A percentile compares a stretch with the other conserved stretches of the same genome.
Evolutionary conservation across 306 rosid genomes (phyloP).

Genomic region (Vigna angularis): DNA sequence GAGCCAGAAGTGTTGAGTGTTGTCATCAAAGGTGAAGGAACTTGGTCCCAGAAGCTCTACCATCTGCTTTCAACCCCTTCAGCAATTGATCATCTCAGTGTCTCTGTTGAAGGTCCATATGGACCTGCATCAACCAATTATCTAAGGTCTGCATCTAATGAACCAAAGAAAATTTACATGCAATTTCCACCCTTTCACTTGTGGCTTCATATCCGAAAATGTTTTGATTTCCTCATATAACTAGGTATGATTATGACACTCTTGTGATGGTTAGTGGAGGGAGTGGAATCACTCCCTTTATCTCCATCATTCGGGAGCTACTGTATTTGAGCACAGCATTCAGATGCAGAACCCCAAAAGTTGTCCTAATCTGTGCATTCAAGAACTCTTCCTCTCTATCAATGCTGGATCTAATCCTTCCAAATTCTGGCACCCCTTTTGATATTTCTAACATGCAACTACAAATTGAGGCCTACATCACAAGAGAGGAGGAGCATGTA

Average conservation of each 20-base stretch:
- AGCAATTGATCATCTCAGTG: constrained; percentile 50
- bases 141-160: constrained; percentile 51
- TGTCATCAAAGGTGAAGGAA: constrained; percentile 68
- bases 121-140: constrained; percentile 64
- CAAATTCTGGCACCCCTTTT: constrained; percentile 43
- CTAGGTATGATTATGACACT: constrained; percentile 64
- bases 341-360: constrained; percentile 54
- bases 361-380: constrained; percentile 61
- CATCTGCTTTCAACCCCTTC: constrained; percentile 59
- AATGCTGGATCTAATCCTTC: constrained; percentile 69
- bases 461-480: constrained; percentile 72
- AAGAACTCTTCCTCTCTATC: constrained; percentile 55
- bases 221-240: neutral
- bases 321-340: constrained; percentile 40
- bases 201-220: neutral
- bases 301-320: constrained; percentile 69
- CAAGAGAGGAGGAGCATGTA: constrained; percentile 55
- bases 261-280: constrained; percentile 81
- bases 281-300: constrained; percentile 80
- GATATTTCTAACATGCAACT: constrained; percentile 52
- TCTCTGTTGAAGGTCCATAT: constrained; percentile 81
- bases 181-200: constrained; percentile 13
- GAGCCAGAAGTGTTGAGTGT: constrained; percentile 64
- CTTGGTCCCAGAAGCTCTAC: constrained; percentile 69
- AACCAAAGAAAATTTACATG: neutral